Base-by-base conservation (phyloP, 345 rosid species). In the Aethionema arabicum region DNA sequence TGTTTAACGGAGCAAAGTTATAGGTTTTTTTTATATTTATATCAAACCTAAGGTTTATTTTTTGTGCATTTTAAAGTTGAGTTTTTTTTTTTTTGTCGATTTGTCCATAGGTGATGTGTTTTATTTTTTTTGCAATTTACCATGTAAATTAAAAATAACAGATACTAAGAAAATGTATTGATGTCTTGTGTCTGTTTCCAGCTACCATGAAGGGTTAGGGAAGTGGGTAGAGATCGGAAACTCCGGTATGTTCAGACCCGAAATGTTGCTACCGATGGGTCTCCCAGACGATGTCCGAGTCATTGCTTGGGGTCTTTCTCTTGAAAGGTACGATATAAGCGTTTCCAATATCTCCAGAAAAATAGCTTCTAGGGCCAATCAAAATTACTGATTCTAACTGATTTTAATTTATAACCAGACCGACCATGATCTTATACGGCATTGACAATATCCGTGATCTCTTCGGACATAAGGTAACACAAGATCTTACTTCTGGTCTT, bases 141-240 rank as follows among this genome's bases (percentile, higher is more conserved):
- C 27, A 21, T 21, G n/a, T n/a, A n/a, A n/a, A n/a, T n/a, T n/a
- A n/a, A 33, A 27, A 37, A 29, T 4, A 7, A 41, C 2, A 40
- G 16, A 46, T 38, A 16, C 8, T 55, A 1, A 21, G 27, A 21
- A 13, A 69, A 32, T 41, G 40, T 47, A 40, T 11, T 43, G 21
- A 12, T 33, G 30, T 63, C 46, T 56, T 56, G 27, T 5, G 49
- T 35, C 30, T 59, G 52, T 56, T 45, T 12, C 29, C 82, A 90
- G 97, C 69, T 93, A 87, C 70, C 99, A 90, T 58, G 87, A 90
- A 71, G 86, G 90, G 16, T 55, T 93, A 11, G 73, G 70, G 68
- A 84, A 89, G 66, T 93, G 95, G 97, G 88, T 93, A 39, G 99
- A 93, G 74, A 85, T 92, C 49, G 97, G 97, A 47, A 93, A 93